Conservation (phyloP, 2,329 filamentous ascomycete genomes). For the Xylariales sp. region DNA sequence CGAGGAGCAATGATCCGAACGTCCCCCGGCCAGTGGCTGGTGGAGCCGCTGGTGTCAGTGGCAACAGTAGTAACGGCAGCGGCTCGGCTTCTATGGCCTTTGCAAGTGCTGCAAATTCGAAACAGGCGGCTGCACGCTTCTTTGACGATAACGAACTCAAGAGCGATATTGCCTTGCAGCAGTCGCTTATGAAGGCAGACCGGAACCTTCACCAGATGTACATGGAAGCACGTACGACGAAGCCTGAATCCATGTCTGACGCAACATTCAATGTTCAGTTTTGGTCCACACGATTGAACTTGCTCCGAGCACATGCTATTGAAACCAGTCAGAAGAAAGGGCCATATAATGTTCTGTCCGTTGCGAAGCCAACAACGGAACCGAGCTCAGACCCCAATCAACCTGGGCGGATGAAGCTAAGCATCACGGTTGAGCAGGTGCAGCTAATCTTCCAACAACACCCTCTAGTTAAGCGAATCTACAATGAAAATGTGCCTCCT, state of each 20-base stretch:
- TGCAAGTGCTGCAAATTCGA: constrained; percentile 61
- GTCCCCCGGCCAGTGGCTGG: constrained; percentile 42
- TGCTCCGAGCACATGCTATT: constrained; percentile 86
- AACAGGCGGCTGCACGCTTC: constrained; percentile 56
- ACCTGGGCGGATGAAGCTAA: constrained; percentile 66
- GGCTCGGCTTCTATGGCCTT: constrained; percentile 72
- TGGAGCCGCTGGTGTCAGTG: constrained; percentile 20
- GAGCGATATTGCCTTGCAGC: constrained; percentile 75
- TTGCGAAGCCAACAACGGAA: constrained; percentile 76
- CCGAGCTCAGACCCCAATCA: constrained; percentile 22
- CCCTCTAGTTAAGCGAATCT: constrained; percentile 82
- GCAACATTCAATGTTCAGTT: constrained; percentile 87
- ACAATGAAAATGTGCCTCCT: constrained; percentile 88
- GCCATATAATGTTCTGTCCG: constrained; percentile 89
- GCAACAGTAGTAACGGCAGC: constrained; percentile 29
- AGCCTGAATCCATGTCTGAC: constrained; percentile 77
- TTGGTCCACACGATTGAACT: constrained; percentile 83
- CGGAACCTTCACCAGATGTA: constrained; percentile 75
- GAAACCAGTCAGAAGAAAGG: constrained; percentile 83
- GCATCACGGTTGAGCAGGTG: constrained; percentile 87
- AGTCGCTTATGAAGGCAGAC: constrained; percentile 82
- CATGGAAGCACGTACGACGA: constrained; percentile 75
- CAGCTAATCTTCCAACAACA: constrained; percentile 91
- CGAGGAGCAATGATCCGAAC: constrained; percentile 52
- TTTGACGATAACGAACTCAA: constrained; percentile 80